Base-by-base conservation (phyloP, 108 stramenopile genomes). In the Epithemia pelagica region DNA sequence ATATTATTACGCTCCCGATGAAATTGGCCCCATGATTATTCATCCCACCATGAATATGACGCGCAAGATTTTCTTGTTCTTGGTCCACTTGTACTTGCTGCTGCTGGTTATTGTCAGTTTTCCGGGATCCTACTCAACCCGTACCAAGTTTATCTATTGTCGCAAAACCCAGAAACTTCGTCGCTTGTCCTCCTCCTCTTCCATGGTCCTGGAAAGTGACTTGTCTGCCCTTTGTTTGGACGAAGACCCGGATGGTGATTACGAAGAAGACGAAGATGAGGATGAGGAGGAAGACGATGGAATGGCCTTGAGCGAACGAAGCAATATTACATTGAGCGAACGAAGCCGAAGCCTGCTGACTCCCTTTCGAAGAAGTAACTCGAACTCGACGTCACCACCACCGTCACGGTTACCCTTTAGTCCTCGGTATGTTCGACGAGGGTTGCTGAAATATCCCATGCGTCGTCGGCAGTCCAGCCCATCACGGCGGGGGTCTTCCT, bases 31-130 rank as follows among this genome's bases (percentile, higher is more conserved):
- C 24, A 75, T 75, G 63, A 79, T 79, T 29, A 76, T 79, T n/a
- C 70, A 79, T 26, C 84, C 84, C 21, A 75, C 83, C 0, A 80
- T 82, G 77, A 83, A 83, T 61, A 74, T 76, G 28, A 83, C 84
- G 10, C 82, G 86, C 59, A 70, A 71, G 56, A 52, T 84, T 8
- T 81, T 88, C 64, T 79, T 88, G 46, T 74, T 75, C 10, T 64
- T 83, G 30, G 91, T 92, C 21, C 91, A 92, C 55, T 61, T 88
- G 37, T 92, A 92, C 65, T 71, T 92, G 64, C 60, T 92, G 23
- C 70, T 92, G 26, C 67, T 92, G 20, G 74, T 89, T 27, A 80
- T 92, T 26, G 88, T 87, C 1, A 92, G 88, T 53, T 77, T 92
- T 10, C 91, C 88, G 56, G 84, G 79, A 19, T 70, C 80, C 7